phyloP scores from a whole-genome alignment of 805 yeast species.

The Maudiozyma barnettii region DNA sequence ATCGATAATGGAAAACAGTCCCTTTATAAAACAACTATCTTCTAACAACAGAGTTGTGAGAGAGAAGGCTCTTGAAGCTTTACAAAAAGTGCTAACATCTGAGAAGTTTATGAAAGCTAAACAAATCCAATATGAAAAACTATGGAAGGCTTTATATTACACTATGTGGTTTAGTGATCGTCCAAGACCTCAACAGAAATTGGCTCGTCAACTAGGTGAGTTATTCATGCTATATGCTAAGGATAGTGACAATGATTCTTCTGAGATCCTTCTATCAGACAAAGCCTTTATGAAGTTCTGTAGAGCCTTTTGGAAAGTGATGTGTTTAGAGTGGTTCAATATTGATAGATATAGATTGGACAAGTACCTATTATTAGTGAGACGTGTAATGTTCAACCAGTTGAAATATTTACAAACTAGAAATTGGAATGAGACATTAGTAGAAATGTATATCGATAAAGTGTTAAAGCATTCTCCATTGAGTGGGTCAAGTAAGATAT shows the following conservation, averaged over 20 bases:
- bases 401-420: conserved; percentile 45
- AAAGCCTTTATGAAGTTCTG: conserved; percentile 42
- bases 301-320: conserved; percentile 72
- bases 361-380: conserved; percentile 70
- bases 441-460: conserved; percentile 38
- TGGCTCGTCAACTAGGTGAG: conserved; percentile 64
- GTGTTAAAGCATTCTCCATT: conserved; percentile 39
- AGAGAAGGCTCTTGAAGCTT: conserved; percentile 58
- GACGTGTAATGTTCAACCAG: conserved; percentile 63
- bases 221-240: conserved; percentile 26
- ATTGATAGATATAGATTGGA: conserved; percentile 81
- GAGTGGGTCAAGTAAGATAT: conserved; percentile 49
- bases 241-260: conserved; percentile 20
- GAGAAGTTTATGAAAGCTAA: conserved; percentile 34
- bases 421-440: conserved; percentile 44
- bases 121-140: conserved; percentile 56
- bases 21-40: conserved; percentile 73
- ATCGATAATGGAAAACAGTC: conserved; percentile 29
- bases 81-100: conserved; percentile 47
- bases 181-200: conserved; percentile 81
- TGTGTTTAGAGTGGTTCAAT: conserved; percentile 71
- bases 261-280: conserved; percentile 18
- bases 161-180: conserved; percentile 96
- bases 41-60: conserved; percentile 69
- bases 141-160: conserved; percentile 94